phyloP scores from a whole-genome alignment of 352 stramenopile genomes.

The Globisporangium cystogenes region DNA sequence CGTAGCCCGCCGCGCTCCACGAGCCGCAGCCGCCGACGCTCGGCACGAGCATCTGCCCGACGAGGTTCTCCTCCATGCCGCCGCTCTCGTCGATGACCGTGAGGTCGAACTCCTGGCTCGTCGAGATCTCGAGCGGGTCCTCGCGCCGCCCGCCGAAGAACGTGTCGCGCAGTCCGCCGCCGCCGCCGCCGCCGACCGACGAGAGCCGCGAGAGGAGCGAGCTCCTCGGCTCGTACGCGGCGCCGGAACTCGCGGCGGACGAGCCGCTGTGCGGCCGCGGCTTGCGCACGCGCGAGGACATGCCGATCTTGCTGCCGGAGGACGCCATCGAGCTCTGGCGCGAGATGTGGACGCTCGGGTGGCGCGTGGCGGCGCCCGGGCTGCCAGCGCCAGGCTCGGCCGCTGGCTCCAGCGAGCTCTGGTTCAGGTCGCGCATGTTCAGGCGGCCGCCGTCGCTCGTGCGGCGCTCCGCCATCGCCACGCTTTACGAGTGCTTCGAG shows the following conservation, averaged over 20 bases:
- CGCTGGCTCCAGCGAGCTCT: neutral
- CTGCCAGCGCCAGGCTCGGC: neutral
- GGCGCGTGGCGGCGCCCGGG: neutral
- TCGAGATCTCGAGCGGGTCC: slow-evolving; percentile 59
- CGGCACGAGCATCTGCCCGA: slow-evolving; percentile 49
- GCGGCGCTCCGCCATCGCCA: neutral
- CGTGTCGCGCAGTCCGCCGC: slow-evolving; percentile 39
- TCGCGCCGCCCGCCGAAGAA: slow-evolving; percentile 42
- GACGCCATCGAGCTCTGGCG: slow-evolving; percentile 11
- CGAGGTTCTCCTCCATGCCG: slow-evolving; percentile 47
- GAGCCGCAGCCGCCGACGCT: slow-evolving; percentile 25
- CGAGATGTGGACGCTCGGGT: slow-evolving; percentile 8
- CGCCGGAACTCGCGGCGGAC: slow-evolving; percentile 17
- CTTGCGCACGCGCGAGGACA: slow-evolving; percentile 21
- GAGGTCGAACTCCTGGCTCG: slow-evolving; percentile 65
- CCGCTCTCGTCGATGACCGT: slow-evolving; percentile 74
- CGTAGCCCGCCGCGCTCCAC: slow-evolving; percentile 46
- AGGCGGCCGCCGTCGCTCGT: slow-evolving; percentile 3
- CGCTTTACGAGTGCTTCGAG: too few relatives aligned
- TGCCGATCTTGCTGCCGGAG: neutral
- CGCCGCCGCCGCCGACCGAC: slow-evolving; percentile 16
- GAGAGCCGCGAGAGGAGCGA: slow-evolving; percentile 38
- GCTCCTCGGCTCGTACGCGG: slow-evolving; percentile 26
- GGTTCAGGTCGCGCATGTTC: slow-evolving; percentile 1
- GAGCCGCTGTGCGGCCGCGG: slow-evolving; percentile 29